Evolutionary conservation across 192 early-diverging fungal genomes (phyloP).

Genomic region (Coemansia sp.): DNA sequence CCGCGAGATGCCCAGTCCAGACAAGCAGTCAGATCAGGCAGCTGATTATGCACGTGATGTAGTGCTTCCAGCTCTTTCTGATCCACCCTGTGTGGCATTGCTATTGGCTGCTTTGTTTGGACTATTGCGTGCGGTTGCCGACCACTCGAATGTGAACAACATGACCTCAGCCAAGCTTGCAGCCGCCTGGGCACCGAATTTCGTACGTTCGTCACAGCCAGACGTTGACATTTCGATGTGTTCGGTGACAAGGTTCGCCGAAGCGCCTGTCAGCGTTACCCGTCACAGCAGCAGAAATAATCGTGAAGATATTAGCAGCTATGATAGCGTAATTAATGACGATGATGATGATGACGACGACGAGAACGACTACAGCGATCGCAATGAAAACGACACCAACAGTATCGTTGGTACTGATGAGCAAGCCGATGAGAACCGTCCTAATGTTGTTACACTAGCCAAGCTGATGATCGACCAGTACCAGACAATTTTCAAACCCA

Average conservation of each 20-base stretch:
- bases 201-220: slow-evolving; percentile 62
- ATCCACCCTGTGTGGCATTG: slow-evolving; percentile 56
- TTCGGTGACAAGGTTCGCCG: slow-evolving; percentile 45
- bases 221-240: slow-evolving; percentile 56
- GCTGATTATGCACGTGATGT: slow-evolving; percentile 39
- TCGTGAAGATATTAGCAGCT: not conserved
- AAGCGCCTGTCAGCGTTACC: not conserved
- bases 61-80: slow-evolving; percentile 48
- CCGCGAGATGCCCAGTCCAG: slow-evolving; percentile 52
- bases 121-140: slow-evolving; percentile 70
- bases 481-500: slow-evolving; percentile 48
- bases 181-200: slow-evolving; percentile 85
- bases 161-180: slow-evolving; percentile 86
- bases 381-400: slow-evolving; percentile 27
- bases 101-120: slow-evolving; percentile 66
- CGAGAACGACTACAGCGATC: slow-evolving; percentile 6
- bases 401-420: slow-evolving; percentile 26
- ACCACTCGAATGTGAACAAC: slow-evolving; percentile 66
- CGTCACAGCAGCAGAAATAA: not conserved
- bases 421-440: slow-evolving; percentile 33
- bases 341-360: slow-evolving; percentile 9
- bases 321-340: slow-evolving; percentile 5
- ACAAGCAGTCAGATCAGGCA: slow-evolving; percentile 32
- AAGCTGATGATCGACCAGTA: slow-evolving; percentile 55
- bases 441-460: slow-evolving; percentile 47